phyloP scores from a whole-genome alignment of 306 rosid genomes.

The Biancaea sappan region DNA sequence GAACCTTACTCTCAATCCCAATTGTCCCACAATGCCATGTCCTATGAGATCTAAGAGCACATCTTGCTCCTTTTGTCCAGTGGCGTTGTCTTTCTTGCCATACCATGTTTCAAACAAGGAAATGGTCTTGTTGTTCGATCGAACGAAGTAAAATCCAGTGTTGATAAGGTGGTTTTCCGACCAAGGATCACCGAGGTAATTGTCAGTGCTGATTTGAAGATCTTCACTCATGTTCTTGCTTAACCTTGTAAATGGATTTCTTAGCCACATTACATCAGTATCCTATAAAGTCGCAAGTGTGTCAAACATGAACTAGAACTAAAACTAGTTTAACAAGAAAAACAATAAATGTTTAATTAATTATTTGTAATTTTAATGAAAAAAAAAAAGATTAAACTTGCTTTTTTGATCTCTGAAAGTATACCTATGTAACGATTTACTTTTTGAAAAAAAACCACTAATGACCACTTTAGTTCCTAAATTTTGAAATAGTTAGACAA shows the following conservation, averaged over 20 bases:
- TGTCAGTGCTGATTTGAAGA: slow-evolving; percentile 67
- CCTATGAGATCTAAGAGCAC: slow-evolving; percentile 50
- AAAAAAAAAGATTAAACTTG: too few species aligned
- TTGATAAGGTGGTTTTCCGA: slow-evolving; percentile 47
- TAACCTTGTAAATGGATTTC: slow-evolving; percentile 63
- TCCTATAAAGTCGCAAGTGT: slow-evolving; percentile 66
- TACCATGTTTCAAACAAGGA: slow-evolving; percentile 73
- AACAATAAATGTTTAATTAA: background rate
- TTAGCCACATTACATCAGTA: slow-evolving; percentile 81
- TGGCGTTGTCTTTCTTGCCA: slow-evolving; percentile 54
- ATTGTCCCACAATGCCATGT: slow-evolving; percentile 37
- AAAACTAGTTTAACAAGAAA: background rate
- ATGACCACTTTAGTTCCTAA: too few species aligned
- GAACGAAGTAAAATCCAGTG: slow-evolving; percentile 73
- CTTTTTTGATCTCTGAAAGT: too few species aligned
- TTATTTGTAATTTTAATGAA: too few species aligned
- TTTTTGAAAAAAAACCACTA: too few species aligned
- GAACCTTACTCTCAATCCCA: slow-evolving; percentile 68
- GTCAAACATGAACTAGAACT: background rate
- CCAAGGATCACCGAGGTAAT: slow-evolving; percentile 57
- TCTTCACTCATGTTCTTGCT: slow-evolving; percentile 61
- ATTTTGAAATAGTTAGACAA: too few species aligned
- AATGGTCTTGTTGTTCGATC: slow-evolving; percentile 71
- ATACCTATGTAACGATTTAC: too few species aligned
- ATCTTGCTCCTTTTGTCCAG: slow-evolving; percentile 75